Evolutionary conservation across 495 filamentous ascomycete species (phyloP).

Genomic region (Rusavskia elegans): DNA sequence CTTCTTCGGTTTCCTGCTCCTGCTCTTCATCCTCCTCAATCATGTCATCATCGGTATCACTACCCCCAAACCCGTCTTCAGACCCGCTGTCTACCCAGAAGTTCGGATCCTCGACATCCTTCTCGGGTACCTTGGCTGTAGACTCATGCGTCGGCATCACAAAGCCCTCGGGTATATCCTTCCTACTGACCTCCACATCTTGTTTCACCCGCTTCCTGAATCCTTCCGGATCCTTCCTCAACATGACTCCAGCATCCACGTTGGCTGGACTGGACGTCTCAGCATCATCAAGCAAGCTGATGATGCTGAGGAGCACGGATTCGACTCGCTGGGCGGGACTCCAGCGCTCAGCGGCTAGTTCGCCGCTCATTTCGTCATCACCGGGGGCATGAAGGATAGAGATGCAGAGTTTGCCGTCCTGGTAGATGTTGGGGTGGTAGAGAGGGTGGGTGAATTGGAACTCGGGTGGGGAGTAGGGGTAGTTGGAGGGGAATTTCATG

Average conservation of each 20-base stretch:
- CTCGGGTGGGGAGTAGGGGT: slow-evolving; percentile 81
- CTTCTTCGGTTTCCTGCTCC: slow-evolving; percentile 32
- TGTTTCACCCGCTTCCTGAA: slow-evolving; percentile 56
- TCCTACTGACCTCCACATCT: slow-evolving; percentile 56
- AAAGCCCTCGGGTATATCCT: slow-evolving; percentile 67
- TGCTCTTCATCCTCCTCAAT: slow-evolving; percentile 42
- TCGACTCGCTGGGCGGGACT: slow-evolving; percentile 83
- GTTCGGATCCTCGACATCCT: slow-evolving; percentile 52
- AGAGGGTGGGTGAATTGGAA: slow-evolving; percentile 74
- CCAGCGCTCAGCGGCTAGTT: slow-evolving; percentile 81
- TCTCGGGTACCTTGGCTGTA: slow-evolving; percentile 37
- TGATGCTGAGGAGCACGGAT: slow-evolving; percentile 79
- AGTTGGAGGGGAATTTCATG: slow-evolving; percentile 79
- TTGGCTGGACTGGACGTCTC: slow-evolving; percentile 89
- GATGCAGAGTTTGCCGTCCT: slow-evolving; percentile 83
- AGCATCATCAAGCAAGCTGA: slow-evolving; percentile 87
- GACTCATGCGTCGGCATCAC: slow-evolving; percentile 61
- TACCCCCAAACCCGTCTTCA: slow-evolving; percentile 60
- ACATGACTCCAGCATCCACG: slow-evolving; percentile 78
- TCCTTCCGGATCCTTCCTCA: slow-evolving; percentile 48
- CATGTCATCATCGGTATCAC: slow-evolving; percentile 48
- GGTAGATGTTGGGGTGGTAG: slow-evolving; percentile 88
- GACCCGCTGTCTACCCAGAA: slow-evolving; percentile 74
- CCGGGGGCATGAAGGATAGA: slow-evolving; percentile 89
- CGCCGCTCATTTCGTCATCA: slow-evolving; percentile 82